Evolutionary conservation across 1,284 basidiomycete species (phyloP).

Genomic region (Erythrobasidium hasegawianum): DNA sequence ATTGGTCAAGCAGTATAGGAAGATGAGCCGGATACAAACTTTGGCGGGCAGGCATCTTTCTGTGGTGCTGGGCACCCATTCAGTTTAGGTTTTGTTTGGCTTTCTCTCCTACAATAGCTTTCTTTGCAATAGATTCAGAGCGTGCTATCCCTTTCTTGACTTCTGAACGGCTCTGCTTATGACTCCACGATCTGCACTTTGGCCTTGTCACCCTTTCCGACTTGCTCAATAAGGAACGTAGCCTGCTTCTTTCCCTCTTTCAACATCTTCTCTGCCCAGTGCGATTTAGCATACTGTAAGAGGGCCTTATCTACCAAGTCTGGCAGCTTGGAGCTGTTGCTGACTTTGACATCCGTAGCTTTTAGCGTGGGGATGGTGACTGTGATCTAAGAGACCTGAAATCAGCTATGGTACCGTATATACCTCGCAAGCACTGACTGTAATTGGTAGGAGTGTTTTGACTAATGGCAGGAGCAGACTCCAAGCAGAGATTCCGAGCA

Average conservation of each 20-base stretch:
- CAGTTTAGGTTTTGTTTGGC: too few relatives aligned
- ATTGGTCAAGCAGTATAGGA: too few relatives aligned
- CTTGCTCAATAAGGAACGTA: not conserved
- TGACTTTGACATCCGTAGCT: not conserved
- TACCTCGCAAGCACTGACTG: not conserved
- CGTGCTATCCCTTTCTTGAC: too few relatives aligned
- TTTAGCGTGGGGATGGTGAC: not conserved
- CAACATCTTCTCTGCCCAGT: slow-evolving; percentile 1
- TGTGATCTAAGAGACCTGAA: not conserved
- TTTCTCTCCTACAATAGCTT: too few relatives aligned
- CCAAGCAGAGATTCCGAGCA: not conserved
- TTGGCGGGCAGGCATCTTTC: too few relatives aligned
- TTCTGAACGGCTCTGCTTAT: too few relatives aligned
- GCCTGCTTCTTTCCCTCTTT: not conserved
- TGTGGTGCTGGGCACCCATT: too few relatives aligned
- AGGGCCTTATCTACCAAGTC: not conserved
- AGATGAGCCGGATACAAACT: too few relatives aligned
- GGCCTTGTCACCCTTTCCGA: not conserved
- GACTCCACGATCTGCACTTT: not conserved
- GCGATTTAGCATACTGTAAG: not conserved
- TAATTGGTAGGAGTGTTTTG: not conserved
- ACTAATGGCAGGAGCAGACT: not conserved
- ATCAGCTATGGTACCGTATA: not conserved
- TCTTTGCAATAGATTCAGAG: too few relatives aligned
- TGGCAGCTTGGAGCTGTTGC: not conserved